These are phyloP conservation scores for Boletus edulis DNA, from an alignment of 768 basidiomycete genomes.

Conservation along the genomic window DNA sequence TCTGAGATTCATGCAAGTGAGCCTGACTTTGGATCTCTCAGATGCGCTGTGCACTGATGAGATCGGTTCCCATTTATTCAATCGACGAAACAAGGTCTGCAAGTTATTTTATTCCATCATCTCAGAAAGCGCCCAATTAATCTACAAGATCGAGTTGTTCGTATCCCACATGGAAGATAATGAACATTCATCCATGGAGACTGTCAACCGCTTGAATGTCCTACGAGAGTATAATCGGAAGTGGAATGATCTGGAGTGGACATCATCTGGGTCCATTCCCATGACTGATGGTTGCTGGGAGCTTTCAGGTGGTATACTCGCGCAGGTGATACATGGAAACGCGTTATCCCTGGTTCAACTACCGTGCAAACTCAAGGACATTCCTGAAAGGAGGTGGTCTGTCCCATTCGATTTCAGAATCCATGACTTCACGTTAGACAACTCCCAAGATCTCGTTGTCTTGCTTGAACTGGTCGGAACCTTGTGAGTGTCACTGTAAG, in stretches of 20 bases:
- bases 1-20: slow-evolving; percentile 26
- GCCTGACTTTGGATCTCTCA: background rate
- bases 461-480: slow-evolving; percentile 21
- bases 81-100: slow-evolving; percentile 27
- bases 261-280: slow-evolving; percentile 9
- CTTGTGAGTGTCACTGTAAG: slow-evolving; percentile 13
- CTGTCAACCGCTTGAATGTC: slow-evolving; percentile 20
- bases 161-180: slow-evolving; percentile 27
- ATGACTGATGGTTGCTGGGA: slow-evolving; percentile 32
- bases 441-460: slow-evolving; percentile 35
- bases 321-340: slow-evolving; percentile 17
- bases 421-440: slow-evolving; percentile 36
- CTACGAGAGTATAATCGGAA: slow-evolving; percentile 27
- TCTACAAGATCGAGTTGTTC: slow-evolving; percentile 33
- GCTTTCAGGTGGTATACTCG: slow-evolving; percentile 34
- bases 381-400: slow-evolving; percentile 29
- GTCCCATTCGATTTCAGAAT: slow-evolving; percentile 24
- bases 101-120: slow-evolving; percentile 28
- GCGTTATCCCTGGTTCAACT: slow-evolving; percentile 26
- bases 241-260: slow-evolving; percentile 29
- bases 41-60: background rate
- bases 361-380: slow-evolving; percentile 29
- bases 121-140: slow-evolving; percentile 20
- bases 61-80: background rate
- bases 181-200: slow-evolving; percentile 16